Percentiles rank a stretch among this genome's conserved stretches.
These are phyloP conservation scores for Ophiostoma sp. DNA, from an alignment of 2,329 filamentous ascomycete genomes.

Conservation along the genomic window DNA sequence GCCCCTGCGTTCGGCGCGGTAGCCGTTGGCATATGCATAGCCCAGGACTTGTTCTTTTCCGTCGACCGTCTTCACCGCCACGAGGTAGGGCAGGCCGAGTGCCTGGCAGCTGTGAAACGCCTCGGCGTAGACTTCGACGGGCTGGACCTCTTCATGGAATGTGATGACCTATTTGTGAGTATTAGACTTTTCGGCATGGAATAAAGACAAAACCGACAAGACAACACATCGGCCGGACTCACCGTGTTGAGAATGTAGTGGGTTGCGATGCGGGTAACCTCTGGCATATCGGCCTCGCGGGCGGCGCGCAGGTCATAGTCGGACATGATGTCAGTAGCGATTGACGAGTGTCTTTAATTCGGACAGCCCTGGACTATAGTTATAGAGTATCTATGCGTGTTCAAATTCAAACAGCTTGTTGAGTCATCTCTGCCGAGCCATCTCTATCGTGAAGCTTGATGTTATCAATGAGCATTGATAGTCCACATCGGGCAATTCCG, in stretches of 20 bases:
- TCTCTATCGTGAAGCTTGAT: background rate
- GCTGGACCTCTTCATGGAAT: slow-evolving; percentile 14
- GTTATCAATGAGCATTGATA: background rate
- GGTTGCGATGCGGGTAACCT: slow-evolving; percentile 14
- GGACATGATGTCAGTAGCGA: background rate
- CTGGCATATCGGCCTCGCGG: slow-evolving; percentile 20
- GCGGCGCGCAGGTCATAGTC: slow-evolving; percentile 12
- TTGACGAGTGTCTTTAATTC: background rate
- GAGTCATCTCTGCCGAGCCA: background rate
- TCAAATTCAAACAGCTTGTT: background rate
- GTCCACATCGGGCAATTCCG: background rate
- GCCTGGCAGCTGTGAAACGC: slow-evolving; percentile 10
- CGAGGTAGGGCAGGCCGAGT: slow-evolving; percentile 17
- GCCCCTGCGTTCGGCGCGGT: background rate
- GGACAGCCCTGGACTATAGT: too few relatives aligned
- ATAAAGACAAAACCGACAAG: too few relatives aligned
- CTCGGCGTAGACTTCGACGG: slow-evolving; percentile 8
- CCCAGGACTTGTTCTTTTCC: background rate
- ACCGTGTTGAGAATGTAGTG: slow-evolving; percentile 21
- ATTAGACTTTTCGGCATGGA: background rate
- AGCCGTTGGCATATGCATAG: background rate
- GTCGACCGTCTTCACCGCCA: slow-evolving; percentile 7
- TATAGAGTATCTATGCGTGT: too few relatives aligned
- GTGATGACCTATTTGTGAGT: background rate
- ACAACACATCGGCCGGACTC: background rate